Conservation (phyloP, 257 asterid genomes). For the Eustoma russellianum region DNA sequence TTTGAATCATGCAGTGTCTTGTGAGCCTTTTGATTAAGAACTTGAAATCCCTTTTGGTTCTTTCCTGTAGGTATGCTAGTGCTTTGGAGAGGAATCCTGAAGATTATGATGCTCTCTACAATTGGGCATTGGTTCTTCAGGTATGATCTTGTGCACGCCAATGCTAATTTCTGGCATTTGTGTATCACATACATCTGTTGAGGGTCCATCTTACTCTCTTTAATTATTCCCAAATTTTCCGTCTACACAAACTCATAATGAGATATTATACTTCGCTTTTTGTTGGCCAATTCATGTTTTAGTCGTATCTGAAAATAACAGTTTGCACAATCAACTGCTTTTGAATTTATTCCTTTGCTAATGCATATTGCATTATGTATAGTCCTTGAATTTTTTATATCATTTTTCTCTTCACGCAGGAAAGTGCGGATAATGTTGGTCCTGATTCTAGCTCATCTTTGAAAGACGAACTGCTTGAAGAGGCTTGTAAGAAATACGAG, state of each 20-base stretch:
- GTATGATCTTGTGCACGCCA: slow-evolving; percentile 26
- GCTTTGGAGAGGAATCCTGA: slow-evolving; percentile 88
- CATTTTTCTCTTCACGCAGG: slow-evolving; percentile 50
- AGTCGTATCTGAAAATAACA: too few relatives aligned
- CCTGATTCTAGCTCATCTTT: slow-evolving; percentile 86
- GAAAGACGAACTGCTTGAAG: slow-evolving; percentile 92
- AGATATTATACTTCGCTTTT: too few relatives aligned
- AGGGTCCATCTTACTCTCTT: slow-evolving; percentile 5
- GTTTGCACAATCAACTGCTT: too few relatives aligned
- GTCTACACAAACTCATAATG: background rate
- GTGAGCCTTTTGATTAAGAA: background rate
- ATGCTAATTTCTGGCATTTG: slow-evolving; percentile 2
- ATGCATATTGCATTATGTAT: too few relatives aligned
- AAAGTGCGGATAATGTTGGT: slow-evolving; percentile 93
- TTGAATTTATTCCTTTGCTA: too few relatives aligned
- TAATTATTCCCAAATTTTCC: background rate
- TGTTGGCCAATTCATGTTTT: too few relatives aligned
- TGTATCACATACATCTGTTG: too few relatives aligned
- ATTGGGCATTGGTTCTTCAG: slow-evolving; percentile 99
- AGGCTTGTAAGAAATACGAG: slow-evolving; percentile 92
- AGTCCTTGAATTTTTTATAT: too few relatives aligned
- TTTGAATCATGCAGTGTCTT: too few relatives aligned
- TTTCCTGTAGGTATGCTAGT: slow-evolving; percentile 71
- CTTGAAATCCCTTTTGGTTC: slow-evolving; percentile 10
- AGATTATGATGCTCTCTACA: slow-evolving; percentile 96